Base-by-base conservation (phyloP, 2,329 filamentous ascomycete genomes). In the Rutstroemia sp. region DNA sequence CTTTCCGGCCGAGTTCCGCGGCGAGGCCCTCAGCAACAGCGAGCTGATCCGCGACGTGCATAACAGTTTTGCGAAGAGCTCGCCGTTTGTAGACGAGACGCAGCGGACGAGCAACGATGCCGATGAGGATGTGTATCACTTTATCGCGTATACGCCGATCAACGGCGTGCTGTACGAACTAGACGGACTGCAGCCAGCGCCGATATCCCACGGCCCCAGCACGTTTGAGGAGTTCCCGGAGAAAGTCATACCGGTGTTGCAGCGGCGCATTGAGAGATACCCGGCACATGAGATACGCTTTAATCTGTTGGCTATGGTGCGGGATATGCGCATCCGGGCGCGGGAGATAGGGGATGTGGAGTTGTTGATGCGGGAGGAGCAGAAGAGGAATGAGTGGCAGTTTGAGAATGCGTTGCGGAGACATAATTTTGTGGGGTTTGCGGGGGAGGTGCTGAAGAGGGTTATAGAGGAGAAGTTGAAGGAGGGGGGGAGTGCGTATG, bases 401-500 rank as follows among this genome's bases (percentile, higher is more conserved):
- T 96, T 94, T 79, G 94, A 99, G 79, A 99, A 99, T 73, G 88
- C 91, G 10, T 77, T 99, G 67, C 77, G 94, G 59, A 78, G 88
- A 65, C 92, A 96, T 72, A 99, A 99, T 73, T 99, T 99, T 75
- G 89, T 99, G 0, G 92, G 91, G 0, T 96, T 99, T 67, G 88
- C 92, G 3, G 91, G 90, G 12, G 91, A 96, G 75, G 78, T 96
- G 59, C 75, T 96, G 65, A 95, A 94, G 77, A 88, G 85, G 0
- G 92, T 96, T 4, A 87, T 90, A n/a, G 78, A 74, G 62, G 71
- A 75, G 59, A 96, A 95, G 77, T 70, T 95, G 42, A 76, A 78
- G 58, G 79, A 86, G 61, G 86, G 82, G 0, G 75, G 80, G 2
- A 80, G 76, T 12, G 83, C 77, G 12, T 94, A 92, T 70, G 79